phyloP scores from a whole-genome alignment of 2,329 filamentous ascomycete species.

The Sporothrix pallida region DNA sequence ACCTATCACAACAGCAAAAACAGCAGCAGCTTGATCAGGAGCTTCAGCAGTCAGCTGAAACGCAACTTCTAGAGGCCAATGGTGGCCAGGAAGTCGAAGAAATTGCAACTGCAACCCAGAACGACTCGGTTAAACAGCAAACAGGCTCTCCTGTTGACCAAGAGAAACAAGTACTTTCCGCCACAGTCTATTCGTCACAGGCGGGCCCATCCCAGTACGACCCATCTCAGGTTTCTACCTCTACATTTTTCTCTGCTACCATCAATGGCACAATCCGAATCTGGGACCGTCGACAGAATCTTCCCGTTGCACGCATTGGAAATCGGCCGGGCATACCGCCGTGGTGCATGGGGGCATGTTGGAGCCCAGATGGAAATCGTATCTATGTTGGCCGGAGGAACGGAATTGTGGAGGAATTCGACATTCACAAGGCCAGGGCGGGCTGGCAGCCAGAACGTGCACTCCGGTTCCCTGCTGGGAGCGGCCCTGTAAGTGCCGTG shows the following conservation, averaged over 20 bases:
- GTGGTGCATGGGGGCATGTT: conserved; percentile 97
- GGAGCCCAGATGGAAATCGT: conserved; percentile 93
- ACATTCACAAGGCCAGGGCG: conserved; percentile 72
- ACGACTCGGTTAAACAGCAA: neutral
- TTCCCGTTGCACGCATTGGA: conserved; percentile 78
- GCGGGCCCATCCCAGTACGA: conserved; percentile 54
- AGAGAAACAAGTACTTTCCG: neutral
- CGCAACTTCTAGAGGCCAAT: conserved; percentile 26
- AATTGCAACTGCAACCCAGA: neutral
- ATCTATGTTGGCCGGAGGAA: conserved; percentile 93
- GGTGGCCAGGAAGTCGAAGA: neutral
- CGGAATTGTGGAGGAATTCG: conserved; percentile 92
- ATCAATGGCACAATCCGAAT: conserved; percentile 89
- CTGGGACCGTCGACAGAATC: conserved; percentile 82
- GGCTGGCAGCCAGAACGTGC: conserved; percentile 76
- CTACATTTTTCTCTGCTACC: conserved; percentile 85
- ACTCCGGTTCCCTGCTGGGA: conserved; percentile 87
- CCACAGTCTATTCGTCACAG: conserved; percentile 47
- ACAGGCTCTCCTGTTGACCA: conserved; percentile 3
- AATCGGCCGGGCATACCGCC: conserved; percentile 79
- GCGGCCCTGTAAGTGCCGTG: conserved; percentile 86
- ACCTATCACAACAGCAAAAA: conserved; percentile 26
- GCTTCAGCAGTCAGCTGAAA: conserved; percentile 29
- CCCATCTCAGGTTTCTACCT: conserved; percentile 68
- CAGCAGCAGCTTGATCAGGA: conserved; percentile 31